These are phyloP conservation scores for Cynanchum wilfordii DNA, from an alignment of 257 asterid genomes.

Conservation along the genomic window DNA sequence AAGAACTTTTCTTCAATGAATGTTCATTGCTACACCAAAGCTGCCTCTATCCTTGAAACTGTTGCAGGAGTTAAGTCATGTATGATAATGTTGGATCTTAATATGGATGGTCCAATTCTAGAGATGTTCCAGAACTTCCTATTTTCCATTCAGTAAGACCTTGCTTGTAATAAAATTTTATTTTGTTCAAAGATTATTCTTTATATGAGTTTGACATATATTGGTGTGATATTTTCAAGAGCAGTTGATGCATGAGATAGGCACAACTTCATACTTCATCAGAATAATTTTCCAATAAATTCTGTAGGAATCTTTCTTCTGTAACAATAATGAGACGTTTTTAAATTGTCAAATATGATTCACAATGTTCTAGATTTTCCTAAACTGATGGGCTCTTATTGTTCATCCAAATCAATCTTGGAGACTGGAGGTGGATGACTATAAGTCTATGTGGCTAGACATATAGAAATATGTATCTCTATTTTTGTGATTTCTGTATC, in stretches of 20 bases:
- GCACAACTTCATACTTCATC: neutral
- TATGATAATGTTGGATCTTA: neutral
- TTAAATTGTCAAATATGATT: neutral
- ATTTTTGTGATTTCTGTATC: neutral
- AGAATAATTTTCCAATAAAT: neutral
- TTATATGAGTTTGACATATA: neutral
- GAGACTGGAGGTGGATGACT: neutral
- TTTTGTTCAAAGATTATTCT: neutral
- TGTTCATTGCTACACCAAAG: neutral
- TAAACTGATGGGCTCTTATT: neutral
- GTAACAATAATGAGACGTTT: neutral
- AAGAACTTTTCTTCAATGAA: neutral
- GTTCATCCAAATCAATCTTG: neutral
- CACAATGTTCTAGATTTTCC: neutral
- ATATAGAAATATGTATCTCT: neutral
- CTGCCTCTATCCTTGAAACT: neutral
- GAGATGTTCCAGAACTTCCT: neutral
- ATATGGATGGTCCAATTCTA: slow-evolving; percentile 1
- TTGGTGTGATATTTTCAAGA: neutral
- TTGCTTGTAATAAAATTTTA: neutral
- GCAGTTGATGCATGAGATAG: neutral
- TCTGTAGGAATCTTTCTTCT: neutral
- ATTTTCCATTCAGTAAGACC: neutral
- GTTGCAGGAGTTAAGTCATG: neutral
- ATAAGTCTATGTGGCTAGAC: neutral